Percentiles rank a stretch among this genome's conserved stretches.
Conservation (phyloP, 345 rosid genomes). For the Linum lewisii region DNA sequence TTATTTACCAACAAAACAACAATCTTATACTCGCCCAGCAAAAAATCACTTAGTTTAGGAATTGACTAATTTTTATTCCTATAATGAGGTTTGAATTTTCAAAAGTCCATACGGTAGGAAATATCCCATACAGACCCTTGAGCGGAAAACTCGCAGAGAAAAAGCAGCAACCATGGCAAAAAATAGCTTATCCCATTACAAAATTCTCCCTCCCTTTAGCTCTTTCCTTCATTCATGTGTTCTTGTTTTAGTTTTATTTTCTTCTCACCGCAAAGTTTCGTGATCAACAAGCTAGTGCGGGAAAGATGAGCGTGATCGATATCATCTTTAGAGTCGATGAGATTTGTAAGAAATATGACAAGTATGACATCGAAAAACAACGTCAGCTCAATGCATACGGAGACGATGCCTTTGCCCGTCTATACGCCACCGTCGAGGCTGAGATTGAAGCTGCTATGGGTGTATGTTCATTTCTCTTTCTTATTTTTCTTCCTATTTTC, state of each 20-base stretch:
- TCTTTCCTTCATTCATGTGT: neutral
- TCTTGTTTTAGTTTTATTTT: neutral
- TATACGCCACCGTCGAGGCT: conserved; percentile 39
- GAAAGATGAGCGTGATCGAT: conserved; percentile 52
- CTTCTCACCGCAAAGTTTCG: neutral
- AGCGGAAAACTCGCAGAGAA: neutral
- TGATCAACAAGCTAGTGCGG: neutral
- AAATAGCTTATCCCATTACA: neutral
- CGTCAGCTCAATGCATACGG: conserved; percentile 42
- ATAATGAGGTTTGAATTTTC: too few relatives aligned
- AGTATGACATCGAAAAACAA: conserved; percentile 65
- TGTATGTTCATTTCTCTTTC: conserved; percentile 17
- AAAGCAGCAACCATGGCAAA: neutral
- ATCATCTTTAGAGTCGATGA: conserved; percentile 63
- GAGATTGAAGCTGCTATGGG: conserved; percentile 40
- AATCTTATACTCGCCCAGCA: too few relatives aligned
- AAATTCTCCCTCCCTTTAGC: neutral
- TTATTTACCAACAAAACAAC: too few relatives aligned
- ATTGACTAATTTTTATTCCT: too few relatives aligned
- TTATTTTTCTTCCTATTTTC: too few relatives aligned
- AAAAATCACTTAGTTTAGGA: too few relatives aligned
- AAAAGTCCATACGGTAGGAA: too few relatives aligned
- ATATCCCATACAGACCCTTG: neutral
- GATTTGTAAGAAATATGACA: conserved; percentile 74
- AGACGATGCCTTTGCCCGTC: conserved; percentile 66